A percentile compares a stretch with the other conserved stretches of the same genome.
These are phyloP conservation scores for Globisporangium alternatum DNA, from an alignment of 352 stramenopile genomes.

Conservation along the genomic window DNA sequence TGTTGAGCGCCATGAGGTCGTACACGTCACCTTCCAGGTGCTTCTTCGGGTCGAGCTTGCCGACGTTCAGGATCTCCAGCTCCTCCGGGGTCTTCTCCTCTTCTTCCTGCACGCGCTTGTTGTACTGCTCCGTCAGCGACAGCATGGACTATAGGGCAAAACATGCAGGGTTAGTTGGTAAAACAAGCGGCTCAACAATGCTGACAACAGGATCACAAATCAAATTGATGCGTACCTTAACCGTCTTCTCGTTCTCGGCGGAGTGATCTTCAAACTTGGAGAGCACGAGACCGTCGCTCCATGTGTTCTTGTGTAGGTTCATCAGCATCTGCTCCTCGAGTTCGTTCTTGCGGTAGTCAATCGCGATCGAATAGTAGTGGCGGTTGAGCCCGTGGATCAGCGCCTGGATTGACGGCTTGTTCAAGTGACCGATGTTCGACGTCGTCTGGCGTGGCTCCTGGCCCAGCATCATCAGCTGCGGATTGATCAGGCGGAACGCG, in stretches of 20 bases:
- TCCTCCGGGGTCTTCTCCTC: slow-evolving; percentile 97
- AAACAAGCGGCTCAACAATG: no score
- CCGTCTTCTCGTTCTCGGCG: slow-evolving; percentile 88
- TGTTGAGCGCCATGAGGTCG: slow-evolving; percentile 98
- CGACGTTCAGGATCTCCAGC: slow-evolving; percentile 97
- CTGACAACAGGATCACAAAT: no score
- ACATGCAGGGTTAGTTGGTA: no score
- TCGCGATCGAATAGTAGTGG: slow-evolving; percentile 98
- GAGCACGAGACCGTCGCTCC: slow-evolving; percentile 94
- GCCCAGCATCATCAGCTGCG: slow-evolving; percentile 98
- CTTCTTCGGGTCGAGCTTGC: slow-evolving; percentile 95
- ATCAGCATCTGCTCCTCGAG: slow-evolving; percentile 99
- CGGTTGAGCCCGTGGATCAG: slow-evolving; percentile 98
- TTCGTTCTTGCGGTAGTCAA: slow-evolving; percentile 99
- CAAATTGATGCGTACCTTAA: slow-evolving; percentile 59
- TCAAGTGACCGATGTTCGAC: slow-evolving; percentile 98
- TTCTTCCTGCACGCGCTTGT: slow-evolving; percentile 93
- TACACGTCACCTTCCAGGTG: slow-evolving; percentile 94
- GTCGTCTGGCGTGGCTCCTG: slow-evolving; percentile 98
- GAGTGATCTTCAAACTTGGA: slow-evolving; percentile 96
- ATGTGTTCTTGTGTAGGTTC: slow-evolving; percentile 98
- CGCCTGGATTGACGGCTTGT: slow-evolving; percentile 98
- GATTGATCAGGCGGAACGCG: slow-evolving; percentile 99
- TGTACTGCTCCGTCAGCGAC: slow-evolving; percentile 95
- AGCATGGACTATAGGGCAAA: slow-evolving; percentile 82